Base-by-base conservation (phyloP, 192 early-diverging fungal species). In the Coemansia aciculifera region DNA sequence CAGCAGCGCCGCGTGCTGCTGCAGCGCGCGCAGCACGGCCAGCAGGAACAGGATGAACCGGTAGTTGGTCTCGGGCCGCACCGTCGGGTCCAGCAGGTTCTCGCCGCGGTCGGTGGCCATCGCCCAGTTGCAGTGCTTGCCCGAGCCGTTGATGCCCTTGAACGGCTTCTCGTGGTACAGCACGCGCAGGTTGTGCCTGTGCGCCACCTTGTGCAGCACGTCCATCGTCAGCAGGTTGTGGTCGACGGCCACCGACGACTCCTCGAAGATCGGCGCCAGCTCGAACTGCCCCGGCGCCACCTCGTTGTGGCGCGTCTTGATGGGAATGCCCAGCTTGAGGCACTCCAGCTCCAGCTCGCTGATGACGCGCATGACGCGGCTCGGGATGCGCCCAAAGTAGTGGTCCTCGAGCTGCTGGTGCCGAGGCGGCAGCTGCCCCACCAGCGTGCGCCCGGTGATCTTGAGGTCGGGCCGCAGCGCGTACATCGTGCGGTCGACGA, bases 131-230 rank as follows among this genome's bases (percentile, higher is more conserved):
- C 94, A 95, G 89, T 98, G 97, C 89, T 99, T 99, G 67, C 97
- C 95, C 36, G 92, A 94, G 34, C 97, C 97, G 86, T 99, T 99
- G 83, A 99, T 86, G 67, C 97, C 95, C 86, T 94, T 93, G 89
- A 96, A 99, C 29, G 97, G 97, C 86, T 99, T 99, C 88, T 99
- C 97, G 89, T 99, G 97, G 91, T 92, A 99, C 54, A 99, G 88
- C 62, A 91, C 90, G 87, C 95, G 95, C 77, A 99, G 89, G 84
- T 93, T 93, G 89, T 99, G 93, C 64, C 93, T 89, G 87, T 99
- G 95, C 46, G 97, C 95, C 34, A 99, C 94, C 85, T 92, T 92
- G 89, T 96, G 94, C 67, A 98, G 86, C 54, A 95, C 89, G 80
- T 97, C 94, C 97, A 99, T 99, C 72, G 93, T 92, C 71, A 97